Conservation (phyloP, 768 basidiomycete genomes). For the Clathrus columnatus region DNA sequence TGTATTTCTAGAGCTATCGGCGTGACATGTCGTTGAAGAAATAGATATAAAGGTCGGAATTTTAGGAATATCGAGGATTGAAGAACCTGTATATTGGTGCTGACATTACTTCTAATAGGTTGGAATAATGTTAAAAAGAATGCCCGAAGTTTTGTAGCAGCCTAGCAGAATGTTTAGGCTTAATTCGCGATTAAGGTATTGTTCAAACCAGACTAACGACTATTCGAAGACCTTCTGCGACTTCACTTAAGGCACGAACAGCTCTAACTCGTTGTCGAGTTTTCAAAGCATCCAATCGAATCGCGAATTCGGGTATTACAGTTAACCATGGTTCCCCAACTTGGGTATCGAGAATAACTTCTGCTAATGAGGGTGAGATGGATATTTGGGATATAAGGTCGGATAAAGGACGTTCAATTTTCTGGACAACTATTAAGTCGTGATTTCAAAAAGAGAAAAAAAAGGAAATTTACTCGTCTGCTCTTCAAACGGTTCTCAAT, state of each 20-base stretch:
- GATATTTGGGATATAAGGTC: constrained; percentile 72
- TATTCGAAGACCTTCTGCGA: constrained; percentile 80
- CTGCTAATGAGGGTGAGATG: constrained; percentile 71
- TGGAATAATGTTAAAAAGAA: constrained; percentile 81
- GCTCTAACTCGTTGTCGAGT: constrained; percentile 78
- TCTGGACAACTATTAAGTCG: constrained; percentile 35
- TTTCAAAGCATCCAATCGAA: constrained; percentile 56
- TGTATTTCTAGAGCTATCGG: constrained; percentile 82
- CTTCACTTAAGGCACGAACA: constrained; percentile 71
- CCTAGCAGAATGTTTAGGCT: constrained; percentile 36
- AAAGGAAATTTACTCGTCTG: constrained; percentile 47
- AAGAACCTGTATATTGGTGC: constrained; percentile 88
- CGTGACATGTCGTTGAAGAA: constrained; percentile 76
- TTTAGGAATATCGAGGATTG: constrained; percentile 84
- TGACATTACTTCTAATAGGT: constrained; percentile 73
- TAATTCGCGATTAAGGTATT: not conserved
- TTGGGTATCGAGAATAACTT: constrained; percentile 70
- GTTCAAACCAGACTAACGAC: constrained; percentile 49
- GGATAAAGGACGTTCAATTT: constrained; percentile 80
- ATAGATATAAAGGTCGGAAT: constrained; percentile 72
- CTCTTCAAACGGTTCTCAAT: constrained; percentile 83
- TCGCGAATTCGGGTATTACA: constrained; percentile 74
- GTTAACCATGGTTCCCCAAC: constrained; percentile 87
- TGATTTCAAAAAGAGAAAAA: not conserved
- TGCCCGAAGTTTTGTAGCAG: constrained; percentile 77